phyloP scores from a whole-genome alignment of 1,139 yeast species.

The Pichiaceae sp. region DNA sequence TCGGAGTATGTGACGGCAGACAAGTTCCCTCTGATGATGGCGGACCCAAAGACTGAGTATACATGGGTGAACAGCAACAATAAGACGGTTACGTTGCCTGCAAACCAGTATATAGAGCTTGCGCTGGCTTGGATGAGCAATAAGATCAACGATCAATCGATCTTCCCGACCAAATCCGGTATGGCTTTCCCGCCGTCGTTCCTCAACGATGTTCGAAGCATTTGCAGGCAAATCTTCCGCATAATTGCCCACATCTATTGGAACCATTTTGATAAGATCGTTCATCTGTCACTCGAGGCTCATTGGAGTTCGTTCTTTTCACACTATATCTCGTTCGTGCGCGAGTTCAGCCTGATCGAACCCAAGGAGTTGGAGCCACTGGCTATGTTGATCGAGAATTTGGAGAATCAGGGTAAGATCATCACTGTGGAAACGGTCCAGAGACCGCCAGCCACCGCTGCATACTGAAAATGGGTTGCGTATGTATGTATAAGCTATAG shows the following conservation, averaged over 20 bases:
- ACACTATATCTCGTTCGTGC: conserved; percentile 83
- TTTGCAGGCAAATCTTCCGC: conserved; percentile 85
- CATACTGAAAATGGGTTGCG: not conserved
- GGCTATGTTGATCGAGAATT: conserved; percentile 61
- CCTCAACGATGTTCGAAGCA: conserved; percentile 73
- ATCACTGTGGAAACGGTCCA: conserved; percentile 12
- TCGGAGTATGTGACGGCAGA: conserved; percentile 87
- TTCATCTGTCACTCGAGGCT: conserved; percentile 87
- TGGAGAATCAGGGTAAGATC: conserved; percentile 84
- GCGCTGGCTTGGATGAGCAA: conserved; percentile 86
- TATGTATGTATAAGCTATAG: conserved; percentile 1
- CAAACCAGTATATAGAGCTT: conserved; percentile 84
- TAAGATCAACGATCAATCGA: conserved; percentile 79
- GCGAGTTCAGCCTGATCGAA: conserved; percentile 78
- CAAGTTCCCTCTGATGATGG: conserved; percentile 88
- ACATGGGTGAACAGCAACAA: conserved; percentile 79
- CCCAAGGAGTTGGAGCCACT: conserved; percentile 74
- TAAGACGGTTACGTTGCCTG: conserved; percentile 81
- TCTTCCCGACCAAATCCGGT: conserved; percentile 91
- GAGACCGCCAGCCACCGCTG: conserved; percentile 1
- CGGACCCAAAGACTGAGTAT: conserved; percentile 88
- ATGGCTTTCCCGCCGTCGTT: conserved; percentile 89
- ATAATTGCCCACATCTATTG: conserved; percentile 95
- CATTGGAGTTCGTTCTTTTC: conserved; percentile 98
- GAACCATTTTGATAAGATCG: conserved; percentile 86